Base-by-base conservation (phyloP, 129 eudicot genomes). In the Lonicera japonica region DNA sequence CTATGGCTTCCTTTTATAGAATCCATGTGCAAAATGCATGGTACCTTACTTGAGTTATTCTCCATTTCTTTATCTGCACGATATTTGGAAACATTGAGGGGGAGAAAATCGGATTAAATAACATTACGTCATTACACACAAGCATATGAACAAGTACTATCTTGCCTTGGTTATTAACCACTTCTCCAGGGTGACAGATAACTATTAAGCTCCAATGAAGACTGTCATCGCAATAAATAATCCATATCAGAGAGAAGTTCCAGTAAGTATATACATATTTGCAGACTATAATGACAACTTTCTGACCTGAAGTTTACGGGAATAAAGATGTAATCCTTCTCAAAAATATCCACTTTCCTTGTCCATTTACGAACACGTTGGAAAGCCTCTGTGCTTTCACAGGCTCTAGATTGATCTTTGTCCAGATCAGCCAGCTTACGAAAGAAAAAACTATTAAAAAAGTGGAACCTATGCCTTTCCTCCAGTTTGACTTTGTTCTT, bases 201-300 rank as follows among this genome's bases (percentile, higher is more conserved):
- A 87, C 69, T 70, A 87, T 74, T 75, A 87, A 72, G 79, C 95
- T 87, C 95, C 95, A 87, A 74, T 87, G 95, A 64, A 84, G 72
- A 70, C 95, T 87, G 87, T 40, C 73, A 70, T 45, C 55, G 57
- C 18, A 29, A 38, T 40, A 36, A 58, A 59, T 15, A 63, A 68
- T 64, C 47, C 25, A 53, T 39, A 63, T 62, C 66, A 69, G 58
- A 56, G 40, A 56, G 40, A 25, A 15, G 47, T 21, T 25, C 36
- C 1, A 24, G 48, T 46, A 60, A 63, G 38, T 48, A 29, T 25
- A 29, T 25, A 53, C 48, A 59, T 46, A 54, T 34, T 25, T 63
- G 46, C 25, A 45, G 18, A 41, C 19, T 47, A 54, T 46, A 58
- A 61, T 47, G 57, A 24, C 63, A 51, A 57, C 48, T 48, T 63